A percentile compares a stretch with the other conserved stretches of the same genome.
Conservation (phyloP, 2,329 filamentous ascomycete genomes). For the Fusarium pilosicola region DNA sequence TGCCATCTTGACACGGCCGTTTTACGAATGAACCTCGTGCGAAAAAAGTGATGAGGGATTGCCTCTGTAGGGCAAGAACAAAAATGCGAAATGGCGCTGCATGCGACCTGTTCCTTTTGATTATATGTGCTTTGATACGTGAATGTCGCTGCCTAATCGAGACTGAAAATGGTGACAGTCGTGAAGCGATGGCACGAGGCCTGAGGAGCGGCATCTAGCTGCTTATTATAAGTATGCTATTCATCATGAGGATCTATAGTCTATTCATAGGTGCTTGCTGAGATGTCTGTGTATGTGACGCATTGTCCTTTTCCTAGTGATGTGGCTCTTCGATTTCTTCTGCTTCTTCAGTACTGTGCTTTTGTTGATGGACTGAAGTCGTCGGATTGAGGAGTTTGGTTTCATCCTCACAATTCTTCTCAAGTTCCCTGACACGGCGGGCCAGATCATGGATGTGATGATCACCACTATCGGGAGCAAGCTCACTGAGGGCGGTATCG, state of each 20-base stretch:
- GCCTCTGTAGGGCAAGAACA: slow-evolving; percentile 7
- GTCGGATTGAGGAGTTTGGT: slow-evolving; percentile 17
- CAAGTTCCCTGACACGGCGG: slow-evolving; percentile 72
- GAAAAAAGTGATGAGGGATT: slow-evolving; percentile 27
- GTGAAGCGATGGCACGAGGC: not conserved
- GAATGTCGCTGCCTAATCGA: not conserved
- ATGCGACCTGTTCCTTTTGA: slow-evolving; percentile 14
- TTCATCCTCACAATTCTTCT: slow-evolving; percentile 32
- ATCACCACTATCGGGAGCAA: slow-evolving; percentile 83
- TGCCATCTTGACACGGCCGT: slow-evolving; percentile 44
- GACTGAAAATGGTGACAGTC: not conserved
- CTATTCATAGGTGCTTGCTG: not conserved
- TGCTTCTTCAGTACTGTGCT: slow-evolving; percentile 43
- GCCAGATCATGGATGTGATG: slow-evolving; percentile 87
- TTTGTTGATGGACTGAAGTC: slow-evolving; percentile 31
- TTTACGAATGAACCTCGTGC: slow-evolving; percentile 41
- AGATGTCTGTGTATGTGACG: not conserved
- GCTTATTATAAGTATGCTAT: not conserved
- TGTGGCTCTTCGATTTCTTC: slow-evolving; percentile 45
- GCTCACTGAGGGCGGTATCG: slow-evolving; percentile 75
- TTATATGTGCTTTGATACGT: not conserved
- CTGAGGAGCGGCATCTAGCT: not conserved
- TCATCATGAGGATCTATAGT: not conserved
- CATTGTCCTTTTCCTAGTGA: not conserved
- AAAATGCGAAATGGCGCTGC: slow-evolving; percentile 33